These are phyloP conservation scores for Amborella trichopoda DNA, from an alignment of 164 flowering plant genomes.

Conservation along the genomic window DNA sequence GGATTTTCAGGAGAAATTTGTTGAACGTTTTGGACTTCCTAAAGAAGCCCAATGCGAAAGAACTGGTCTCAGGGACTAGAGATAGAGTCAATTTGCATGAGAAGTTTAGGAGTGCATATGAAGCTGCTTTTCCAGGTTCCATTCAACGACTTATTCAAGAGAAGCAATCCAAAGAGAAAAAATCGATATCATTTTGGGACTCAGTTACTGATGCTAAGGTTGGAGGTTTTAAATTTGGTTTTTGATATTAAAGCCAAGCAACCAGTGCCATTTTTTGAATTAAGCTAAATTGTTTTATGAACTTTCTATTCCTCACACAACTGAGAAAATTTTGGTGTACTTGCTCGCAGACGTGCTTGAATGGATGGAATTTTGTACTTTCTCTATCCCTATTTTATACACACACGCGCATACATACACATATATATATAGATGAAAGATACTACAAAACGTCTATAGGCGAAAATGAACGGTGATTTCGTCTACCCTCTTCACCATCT, in stretches of 20 bases:
- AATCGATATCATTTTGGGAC: slow-evolving; percentile 69
- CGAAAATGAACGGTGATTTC: too few species aligned
- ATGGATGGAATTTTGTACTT: too few species aligned
- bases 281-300: too few species aligned
- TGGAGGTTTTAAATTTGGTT: slow-evolving; percentile 83
- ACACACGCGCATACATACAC: too few species aligned
- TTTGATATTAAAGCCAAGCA: slow-evolving; percentile 20
- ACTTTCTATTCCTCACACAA: too few species aligned
- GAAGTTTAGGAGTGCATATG: slow-evolving; percentile 69
- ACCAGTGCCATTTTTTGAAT: too few species aligned
- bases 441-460: too few species aligned
- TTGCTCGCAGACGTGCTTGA: too few species aligned
- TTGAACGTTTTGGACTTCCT: slow-evolving; percentile 88
- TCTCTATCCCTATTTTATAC: too few species aligned
- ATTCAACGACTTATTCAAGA: slow-evolving; percentile 41
- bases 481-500: too few species aligned
- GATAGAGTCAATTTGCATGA: slow-evolving; percentile 78
- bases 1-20: slow-evolving; percentile 76
- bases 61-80: slow-evolving; percentile 87
- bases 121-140: slow-evolving; percentile 58
- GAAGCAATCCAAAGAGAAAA: slow-evolving; percentile 38
- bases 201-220: slow-evolving; percentile 66
- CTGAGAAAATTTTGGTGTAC: too few species aligned
- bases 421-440: too few species aligned
- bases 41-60: slow-evolving; percentile 74